Percentiles rank a stretch among this genome's conserved stretches.
These are phyloP conservation scores for Aspergillus neoniger DNA, from an alignment of 2,329 filamentous ascomycete species.

Conservation along the genomic window DNA sequence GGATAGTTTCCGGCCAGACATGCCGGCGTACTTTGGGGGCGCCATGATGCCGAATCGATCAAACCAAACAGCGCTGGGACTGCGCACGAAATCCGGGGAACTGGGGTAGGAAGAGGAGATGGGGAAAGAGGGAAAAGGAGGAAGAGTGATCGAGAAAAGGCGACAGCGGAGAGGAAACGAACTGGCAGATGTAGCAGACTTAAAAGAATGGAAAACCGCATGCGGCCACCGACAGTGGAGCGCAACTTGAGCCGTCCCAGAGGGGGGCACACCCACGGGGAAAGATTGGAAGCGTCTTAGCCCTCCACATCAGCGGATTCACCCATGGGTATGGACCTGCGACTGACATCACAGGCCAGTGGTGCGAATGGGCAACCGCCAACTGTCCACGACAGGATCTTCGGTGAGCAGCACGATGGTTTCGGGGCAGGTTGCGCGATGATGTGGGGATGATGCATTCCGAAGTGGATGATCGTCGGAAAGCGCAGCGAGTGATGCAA, in stretches of 20 bases:
- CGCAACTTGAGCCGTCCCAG: slow-evolving; percentile 1
- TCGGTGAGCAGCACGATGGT: slow-evolving; percentile 3
- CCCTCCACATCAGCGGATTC: slow-evolving; percentile 2
- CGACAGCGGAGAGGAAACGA: not conserved
- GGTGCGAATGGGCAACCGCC: not conserved
- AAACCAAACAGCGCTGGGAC: not conserved
- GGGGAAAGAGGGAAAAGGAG: not conserved
- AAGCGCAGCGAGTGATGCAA: slow-evolving; percentile 7
- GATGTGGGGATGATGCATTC: slow-evolving; percentile 12
- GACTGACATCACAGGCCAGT: slow-evolving; percentile 7
- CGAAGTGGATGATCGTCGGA: slow-evolving; percentile 4
- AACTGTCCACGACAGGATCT: not conserved
- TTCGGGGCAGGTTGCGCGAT: slow-evolving; percentile 2
- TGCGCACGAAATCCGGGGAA: not conserved
- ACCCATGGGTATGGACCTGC: not conserved
- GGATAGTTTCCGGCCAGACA: slow-evolving; percentile 60
- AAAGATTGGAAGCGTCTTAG: slow-evolving; percentile 4
- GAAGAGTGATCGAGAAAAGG: not conserved
- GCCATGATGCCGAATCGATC: slow-evolving; percentile 45
- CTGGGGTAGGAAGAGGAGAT: not conserved
- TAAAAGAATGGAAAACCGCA: slow-evolving; percentile 4
- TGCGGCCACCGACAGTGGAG: slow-evolving; percentile 3
- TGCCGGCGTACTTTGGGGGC: slow-evolving; percentile 56
- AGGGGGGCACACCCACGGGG: slow-evolving; percentile 8
- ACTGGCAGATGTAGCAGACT: slow-evolving; percentile 2